Percentiles rank a stretch among this genome's conserved stretches.
phyloP scores from a whole-genome alignment of 176 grass and related monocot genomes.

The Rhynchospora pubera region DNA sequence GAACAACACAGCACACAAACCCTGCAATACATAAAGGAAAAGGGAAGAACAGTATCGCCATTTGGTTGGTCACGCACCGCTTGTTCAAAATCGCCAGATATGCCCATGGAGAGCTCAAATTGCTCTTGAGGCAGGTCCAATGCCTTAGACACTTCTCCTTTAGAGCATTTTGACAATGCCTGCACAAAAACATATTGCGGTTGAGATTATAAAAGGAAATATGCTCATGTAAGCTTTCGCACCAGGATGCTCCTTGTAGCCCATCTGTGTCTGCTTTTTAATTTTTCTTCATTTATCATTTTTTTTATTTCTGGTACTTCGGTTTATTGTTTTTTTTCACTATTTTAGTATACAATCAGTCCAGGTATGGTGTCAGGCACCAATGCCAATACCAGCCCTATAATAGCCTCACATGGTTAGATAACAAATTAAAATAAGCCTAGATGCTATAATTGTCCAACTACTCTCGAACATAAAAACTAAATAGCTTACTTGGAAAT shows the following conservation, averaged over 20 bases:
- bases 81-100: conserved; percentile 84
- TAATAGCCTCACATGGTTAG: not conserved
- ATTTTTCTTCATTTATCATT: not conserved
- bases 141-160: conserved; percentile 46
- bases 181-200: conserved; percentile 19
- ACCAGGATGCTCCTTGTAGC: not conserved
- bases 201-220: not conserved
- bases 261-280: not conserved
- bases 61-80: conserved; percentile 36
- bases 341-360: not conserved
- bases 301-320: not conserved
- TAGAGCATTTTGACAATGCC: conserved; percentile 53
- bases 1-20: too few species aligned
- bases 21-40: too few species aligned
- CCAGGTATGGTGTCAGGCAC: not conserved
- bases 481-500: conserved; percentile 49
- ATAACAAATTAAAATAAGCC: not conserved
- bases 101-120: conserved; percentile 90
- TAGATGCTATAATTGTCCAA: not conserved
- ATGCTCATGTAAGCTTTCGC: not conserved
- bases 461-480: not conserved
- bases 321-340: not conserved
- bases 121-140: conserved; percentile 47
- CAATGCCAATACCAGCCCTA: not conserved
- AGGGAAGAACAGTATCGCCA: too few species aligned